Percentiles rank a stretch among this genome's conserved stretches.
phyloP scores from a whole-genome alignment of 148 eudicot species.

The Spergularia bocconei region DNA sequence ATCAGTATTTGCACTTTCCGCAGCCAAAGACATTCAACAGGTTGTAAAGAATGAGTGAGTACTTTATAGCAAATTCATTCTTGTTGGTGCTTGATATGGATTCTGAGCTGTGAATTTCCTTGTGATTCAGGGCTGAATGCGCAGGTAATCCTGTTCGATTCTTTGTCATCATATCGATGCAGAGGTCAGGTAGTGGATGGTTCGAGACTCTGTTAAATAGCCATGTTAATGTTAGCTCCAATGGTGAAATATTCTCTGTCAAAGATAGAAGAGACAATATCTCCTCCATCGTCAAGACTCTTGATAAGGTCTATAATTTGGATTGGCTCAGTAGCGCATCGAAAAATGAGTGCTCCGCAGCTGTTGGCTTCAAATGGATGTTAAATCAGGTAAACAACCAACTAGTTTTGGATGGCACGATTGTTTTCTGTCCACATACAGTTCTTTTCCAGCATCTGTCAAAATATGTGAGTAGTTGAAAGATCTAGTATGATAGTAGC shows the following conservation, averaged over 20 bases:
- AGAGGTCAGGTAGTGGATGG: slow-evolving; percentile 99
- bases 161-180: slow-evolving; percentile 86
- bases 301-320: slow-evolving; percentile 84
- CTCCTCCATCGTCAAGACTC: slow-evolving; percentile 54
- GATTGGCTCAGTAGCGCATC: slow-evolving; percentile 91
- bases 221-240: slow-evolving; percentile 85
- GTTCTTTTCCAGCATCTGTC: neutral
- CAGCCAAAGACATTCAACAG: slow-evolving; percentile 71
- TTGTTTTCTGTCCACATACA: neutral
- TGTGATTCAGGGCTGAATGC: slow-evolving; percentile 72
- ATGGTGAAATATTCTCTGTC: slow-evolving; percentile 80
- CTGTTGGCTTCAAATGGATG: slow-evolving; percentile 99
- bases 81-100: neutral
- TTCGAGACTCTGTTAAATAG: slow-evolving; percentile 88
- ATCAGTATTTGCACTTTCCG: slow-evolving; percentile 65
- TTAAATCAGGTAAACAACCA: slow-evolving; percentile 72
- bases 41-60: slow-evolving; percentile 27
- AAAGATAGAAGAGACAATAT: slow-evolving; percentile 65
- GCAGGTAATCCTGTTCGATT: slow-evolving; percentile 66
- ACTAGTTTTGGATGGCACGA: neutral
- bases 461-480: neutral
- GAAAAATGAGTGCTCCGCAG: slow-evolving; percentile 90
- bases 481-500: no score
- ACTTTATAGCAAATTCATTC: neutral
- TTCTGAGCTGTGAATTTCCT: slow-evolving; percentile 1